Conservation (phyloP, 805 yeast species). For the Metschnikowia anglica region DNA sequence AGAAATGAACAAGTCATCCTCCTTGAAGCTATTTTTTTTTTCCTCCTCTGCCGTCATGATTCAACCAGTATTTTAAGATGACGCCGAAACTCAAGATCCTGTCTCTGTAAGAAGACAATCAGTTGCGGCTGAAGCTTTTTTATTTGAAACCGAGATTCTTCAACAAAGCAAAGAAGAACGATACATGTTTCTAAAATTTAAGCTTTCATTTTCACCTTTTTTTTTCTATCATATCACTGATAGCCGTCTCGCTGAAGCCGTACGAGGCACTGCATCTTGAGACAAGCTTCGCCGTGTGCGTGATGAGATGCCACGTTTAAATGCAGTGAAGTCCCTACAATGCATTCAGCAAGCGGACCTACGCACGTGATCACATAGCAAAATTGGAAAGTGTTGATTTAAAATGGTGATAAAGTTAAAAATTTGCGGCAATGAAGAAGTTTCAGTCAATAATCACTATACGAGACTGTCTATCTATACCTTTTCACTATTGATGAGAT, state of each 20-base stretch:
- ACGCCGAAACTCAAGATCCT: background rate
- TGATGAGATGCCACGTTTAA: background rate
- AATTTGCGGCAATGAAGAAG: no score
- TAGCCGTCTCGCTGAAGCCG: background rate
- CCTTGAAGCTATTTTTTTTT: slow-evolving; percentile 3
- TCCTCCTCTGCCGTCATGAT: slow-evolving; percentile 6
- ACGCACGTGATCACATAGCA: no score
- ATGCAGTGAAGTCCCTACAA: background rate
- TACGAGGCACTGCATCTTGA: background rate
- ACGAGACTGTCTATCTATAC: slow-evolving; percentile 1
- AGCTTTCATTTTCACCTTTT: background rate
- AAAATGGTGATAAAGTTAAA: no score
- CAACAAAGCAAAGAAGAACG: background rate
- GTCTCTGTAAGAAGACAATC: no score
- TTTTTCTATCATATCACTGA: background rate
- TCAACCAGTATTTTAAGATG: background rate
- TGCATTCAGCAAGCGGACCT: no score
- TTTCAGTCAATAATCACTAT: no score
- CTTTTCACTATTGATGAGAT: slow-evolving; percentile 14
- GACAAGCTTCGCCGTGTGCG: background rate
- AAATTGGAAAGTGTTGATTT: no score
- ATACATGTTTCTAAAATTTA: background rate
- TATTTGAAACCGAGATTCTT: no score
- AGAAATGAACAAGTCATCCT: background rate
- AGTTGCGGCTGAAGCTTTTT: no score